These are phyloP conservation scores for Termitomyces sp. DNA, from an alignment of 768 basidiomycete species.

Conservation along the genomic window DNA sequence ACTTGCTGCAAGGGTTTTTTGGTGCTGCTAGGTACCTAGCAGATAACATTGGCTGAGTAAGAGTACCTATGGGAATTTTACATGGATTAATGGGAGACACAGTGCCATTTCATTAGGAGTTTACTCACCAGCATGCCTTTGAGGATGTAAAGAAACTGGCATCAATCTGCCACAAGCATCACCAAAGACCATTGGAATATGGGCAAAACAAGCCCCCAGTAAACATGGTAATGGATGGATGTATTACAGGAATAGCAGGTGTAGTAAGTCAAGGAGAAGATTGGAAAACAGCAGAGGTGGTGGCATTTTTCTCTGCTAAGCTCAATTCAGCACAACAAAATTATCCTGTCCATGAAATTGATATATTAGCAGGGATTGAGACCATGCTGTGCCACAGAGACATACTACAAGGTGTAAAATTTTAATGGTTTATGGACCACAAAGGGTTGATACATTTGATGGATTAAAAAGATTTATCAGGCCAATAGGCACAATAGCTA, in stretches of 20 bases:
- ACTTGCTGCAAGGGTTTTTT: not conserved
- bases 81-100: slow-evolving; percentile 3
- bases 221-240: not conserved
- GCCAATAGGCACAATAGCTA: not conserved
- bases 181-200: not conserved
- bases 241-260: not conserved
- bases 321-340: no score
- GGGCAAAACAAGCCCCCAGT: not conserved
- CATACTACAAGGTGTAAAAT: no score
- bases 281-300: not conserved
- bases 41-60: not conserved
- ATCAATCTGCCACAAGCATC: no score
- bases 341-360: no score
- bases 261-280: not conserved
- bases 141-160: no score
- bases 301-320: no score
- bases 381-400: no score
- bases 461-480: slow-evolving; percentile 7
- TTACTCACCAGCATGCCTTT: no score
- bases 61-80: slow-evolving; percentile 3
- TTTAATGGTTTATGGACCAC: no score
- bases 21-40: not conserved
- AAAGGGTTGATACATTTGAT: not conserved
- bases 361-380: no score
- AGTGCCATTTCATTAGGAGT: not conserved